phyloP scores from a whole-genome alignment of 192 early-diverging fungal species.

The Dispira parvispora region DNA sequence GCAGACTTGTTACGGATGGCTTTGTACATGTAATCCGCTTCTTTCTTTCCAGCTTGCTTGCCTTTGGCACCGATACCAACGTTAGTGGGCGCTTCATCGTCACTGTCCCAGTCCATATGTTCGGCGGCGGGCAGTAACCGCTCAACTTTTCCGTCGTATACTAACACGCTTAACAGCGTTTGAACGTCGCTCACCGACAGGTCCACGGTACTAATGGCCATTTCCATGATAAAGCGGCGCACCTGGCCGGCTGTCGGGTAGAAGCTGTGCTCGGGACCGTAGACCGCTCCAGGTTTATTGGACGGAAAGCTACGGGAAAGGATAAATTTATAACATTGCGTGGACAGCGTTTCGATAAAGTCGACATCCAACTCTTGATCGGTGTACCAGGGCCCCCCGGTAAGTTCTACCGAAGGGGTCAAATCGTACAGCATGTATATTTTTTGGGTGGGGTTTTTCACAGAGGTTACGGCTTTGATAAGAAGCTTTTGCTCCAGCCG shows the following conservation, averaged over 20 bases:
- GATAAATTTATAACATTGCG: constrained; percentile 59
- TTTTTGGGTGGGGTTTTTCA: constrained; percentile 81
- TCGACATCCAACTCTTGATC: constrained; percentile 82
- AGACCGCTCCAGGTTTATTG: constrained; percentile 34
- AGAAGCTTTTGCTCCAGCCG: constrained; percentile 58
- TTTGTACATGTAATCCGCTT: constrained; percentile 51
- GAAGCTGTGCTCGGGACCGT: constrained; percentile 37
- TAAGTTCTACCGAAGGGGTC: constrained; percentile 68
- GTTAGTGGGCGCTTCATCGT: constrained; percentile 20
- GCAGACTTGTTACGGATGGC: constrained; percentile 33
- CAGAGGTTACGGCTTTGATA: constrained; percentile 76
- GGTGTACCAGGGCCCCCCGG: constrained; percentile 86
- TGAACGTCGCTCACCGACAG: constrained; percentile 58
- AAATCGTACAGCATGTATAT: constrained; percentile 79
- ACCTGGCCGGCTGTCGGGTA: constrained; percentile 60
- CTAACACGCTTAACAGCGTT: constrained; percentile 61
- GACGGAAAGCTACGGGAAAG: constrained; percentile 33
- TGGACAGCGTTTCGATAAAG: constrained; percentile 68
- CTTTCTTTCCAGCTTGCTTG: constrained; percentile 8
- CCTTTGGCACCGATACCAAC: not conserved
- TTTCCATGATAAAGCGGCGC: constrained; percentile 49
- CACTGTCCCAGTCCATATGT: constrained; percentile 21
- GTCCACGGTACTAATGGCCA: constrained; percentile 49
- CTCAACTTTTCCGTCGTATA: constrained; percentile 75
- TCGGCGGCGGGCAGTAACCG: constrained; percentile 34